A percentile compares a stretch with the other conserved stretches of the same genome.
phyloP scores from a whole-genome alignment of 371 early-diverging fungal species.

The Mucor circinelloides region DNA sequence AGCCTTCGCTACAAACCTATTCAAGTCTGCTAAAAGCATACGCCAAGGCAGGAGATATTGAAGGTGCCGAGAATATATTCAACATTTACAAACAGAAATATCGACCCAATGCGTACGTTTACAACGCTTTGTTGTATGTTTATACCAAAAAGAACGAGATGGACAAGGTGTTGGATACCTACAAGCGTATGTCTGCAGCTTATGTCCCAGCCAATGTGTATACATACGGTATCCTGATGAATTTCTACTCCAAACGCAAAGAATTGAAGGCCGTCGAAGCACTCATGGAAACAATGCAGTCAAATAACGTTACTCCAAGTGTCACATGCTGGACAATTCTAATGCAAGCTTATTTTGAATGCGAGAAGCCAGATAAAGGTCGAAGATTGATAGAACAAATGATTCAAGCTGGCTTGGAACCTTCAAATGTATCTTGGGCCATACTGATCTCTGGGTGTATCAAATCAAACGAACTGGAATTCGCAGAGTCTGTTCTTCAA shows the following conservation, averaged over 20 bases:
- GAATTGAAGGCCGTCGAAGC: constrained; percentile 40
- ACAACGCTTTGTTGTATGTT: constrained; percentile 39
- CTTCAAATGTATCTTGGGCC: constrained; percentile 28
- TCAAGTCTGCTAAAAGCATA: constrained; percentile 47
- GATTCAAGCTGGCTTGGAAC: constrained; percentile 30
- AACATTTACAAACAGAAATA: constrained; percentile 20
- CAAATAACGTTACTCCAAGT: constrained; percentile 29
- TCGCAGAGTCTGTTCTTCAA: constrained; percentile 34
- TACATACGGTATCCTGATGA: constrained; percentile 44
- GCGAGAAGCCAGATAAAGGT: constrained; percentile 23
- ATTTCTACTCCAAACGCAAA: constrained; percentile 38
- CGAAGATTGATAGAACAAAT: constrained; percentile 36
- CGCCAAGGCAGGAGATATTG: constrained; percentile 42
- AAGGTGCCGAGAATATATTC: constrained; percentile 38
- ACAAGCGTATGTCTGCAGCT: constrained; percentile 35
- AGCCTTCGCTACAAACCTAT: constrained; percentile 29
- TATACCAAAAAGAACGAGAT: constrained; percentile 41
- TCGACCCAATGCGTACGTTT: constrained; percentile 31
- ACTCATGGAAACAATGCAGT: constrained; percentile 38
- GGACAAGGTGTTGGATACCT: constrained; percentile 42
- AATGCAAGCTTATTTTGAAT: constrained; percentile 44
- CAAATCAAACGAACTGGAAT: constrained; percentile 18
- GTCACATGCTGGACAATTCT: constrained; percentile 35
- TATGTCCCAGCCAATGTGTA: constrained; percentile 30
- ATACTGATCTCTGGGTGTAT: constrained; percentile 32